Evolutionary conservation across 2,329 filamentous ascomycete genomes (phyloP), one percentile per base, ranked within the genome.

Genomic region (Aspergillus sergii): DNA sequence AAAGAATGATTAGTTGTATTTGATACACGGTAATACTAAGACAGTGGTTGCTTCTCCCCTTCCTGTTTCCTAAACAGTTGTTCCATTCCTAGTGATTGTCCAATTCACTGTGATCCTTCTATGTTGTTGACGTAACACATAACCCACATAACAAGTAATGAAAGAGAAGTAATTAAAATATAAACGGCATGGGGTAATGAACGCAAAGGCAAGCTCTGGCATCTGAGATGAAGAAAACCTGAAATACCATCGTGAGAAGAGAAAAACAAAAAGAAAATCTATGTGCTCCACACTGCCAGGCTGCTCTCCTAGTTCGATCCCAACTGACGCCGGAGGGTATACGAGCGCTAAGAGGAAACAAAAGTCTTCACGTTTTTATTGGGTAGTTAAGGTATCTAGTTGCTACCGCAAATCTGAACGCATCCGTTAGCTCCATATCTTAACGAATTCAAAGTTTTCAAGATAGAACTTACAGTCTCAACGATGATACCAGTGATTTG

Each of bases 401-500:
- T 69, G 66, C 77, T 76, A 75, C 78, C 78, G 69, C 78, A 80
- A 67, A 78, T 73, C 75, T 77, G 55, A 19, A n/a, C 14, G 16
- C 6, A 39, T 39, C 32, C 19, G 14, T 53, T 14, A 34, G 45
- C 60, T 71, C 61, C 69, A 63, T 51, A 43, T 56, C 54, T 30
- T 10, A 12, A 32, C 28, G 4, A 1, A 5, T 11, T 8, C 6
- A 9, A n/a, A 0, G 2, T 34, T 28, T 12, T 11, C 16, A 21
- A 46, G 59, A 28, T 4, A 51, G 43, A 53, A 71, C 78, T 70
- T 70, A 83, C 80, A 71, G 90, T 92, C 81, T 93, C 90, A 78
- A 92, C 90, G 66, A 94, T 89, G 75, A 93, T 91, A 80, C 89
- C 91, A 66, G 91, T 89, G 75, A 89, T 92, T 81, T 93, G 91